Conservation (phyloP, 305 asterid species). For the Rubia tinctorum region DNA sequence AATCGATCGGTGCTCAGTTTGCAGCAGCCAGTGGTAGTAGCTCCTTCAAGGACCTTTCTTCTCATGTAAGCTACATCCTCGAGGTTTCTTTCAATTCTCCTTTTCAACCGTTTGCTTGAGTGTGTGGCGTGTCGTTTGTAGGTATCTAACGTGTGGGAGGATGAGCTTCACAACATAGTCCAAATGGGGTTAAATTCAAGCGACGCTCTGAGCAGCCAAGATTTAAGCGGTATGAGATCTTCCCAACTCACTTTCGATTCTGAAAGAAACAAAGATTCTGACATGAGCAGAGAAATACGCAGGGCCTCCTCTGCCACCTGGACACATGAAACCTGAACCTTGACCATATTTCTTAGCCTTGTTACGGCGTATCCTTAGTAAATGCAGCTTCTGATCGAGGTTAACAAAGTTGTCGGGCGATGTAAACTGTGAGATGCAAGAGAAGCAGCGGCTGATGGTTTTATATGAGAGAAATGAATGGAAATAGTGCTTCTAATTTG, state of each 20-base stretch:
- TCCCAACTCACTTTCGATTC: neutral
- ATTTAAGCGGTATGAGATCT: constrained; percentile 44
- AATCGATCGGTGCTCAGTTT: constrained; percentile 49
- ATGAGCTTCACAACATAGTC: constrained; percentile 66
- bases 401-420: neutral
- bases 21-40: constrained; percentile 34
- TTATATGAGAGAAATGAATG: neutral
- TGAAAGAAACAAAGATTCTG: neutral
- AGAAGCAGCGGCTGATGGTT: constrained; percentile 9
- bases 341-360: no score
- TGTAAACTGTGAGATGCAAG: constrained; percentile 14
- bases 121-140: constrained; percentile 16
- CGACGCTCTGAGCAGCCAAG: constrained; percentile 46
- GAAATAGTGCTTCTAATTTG: constrained; percentile 4
- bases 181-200: constrained; percentile 69
- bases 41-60: constrained; percentile 42
- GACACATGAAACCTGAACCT: constrained; percentile 23
- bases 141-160: constrained; percentile 59
- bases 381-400: neutral
- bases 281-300: constrained; percentile 9
- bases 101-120: no score
- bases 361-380: no score
- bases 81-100: neutral
- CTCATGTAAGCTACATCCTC: constrained; percentile 45
- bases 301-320: constrained; percentile 22